Evolutionary conservation across 2,329 filamentous ascomycete genomes (phyloP).

Genomic region (Fusarium xyrophilum): DNA sequence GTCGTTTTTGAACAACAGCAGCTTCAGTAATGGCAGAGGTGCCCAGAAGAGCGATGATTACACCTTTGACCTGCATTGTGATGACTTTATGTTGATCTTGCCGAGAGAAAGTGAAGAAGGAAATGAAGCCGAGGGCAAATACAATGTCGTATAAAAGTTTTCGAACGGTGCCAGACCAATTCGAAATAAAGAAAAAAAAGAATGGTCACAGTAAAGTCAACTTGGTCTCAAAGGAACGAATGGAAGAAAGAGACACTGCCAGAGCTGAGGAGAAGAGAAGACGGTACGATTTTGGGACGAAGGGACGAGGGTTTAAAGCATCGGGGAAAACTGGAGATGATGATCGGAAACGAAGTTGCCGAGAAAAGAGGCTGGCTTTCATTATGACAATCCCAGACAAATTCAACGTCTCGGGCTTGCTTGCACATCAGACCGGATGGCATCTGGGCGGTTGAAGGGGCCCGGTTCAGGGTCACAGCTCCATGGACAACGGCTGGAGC

Average conservation of each 20-base stretch:
- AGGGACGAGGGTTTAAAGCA: slow-evolving; percentile 44
- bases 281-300: slow-evolving; percentile 42
- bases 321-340: slow-evolving; percentile 44
- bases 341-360: slow-evolving; percentile 45
- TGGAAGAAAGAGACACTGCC: slow-evolving; percentile 57
- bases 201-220: slow-evolving; percentile 50
- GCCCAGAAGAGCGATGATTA: slow-evolving; percentile 58
- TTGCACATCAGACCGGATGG: slow-evolving; percentile 45
- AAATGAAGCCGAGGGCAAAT: slow-evolving; percentile 17
- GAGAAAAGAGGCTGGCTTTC: slow-evolving; percentile 46
- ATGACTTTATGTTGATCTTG: slow-evolving; percentile 28
- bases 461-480: slow-evolving; percentile 21
- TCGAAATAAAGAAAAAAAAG: slow-evolving; percentile 52
- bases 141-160: slow-evolving; percentile 25
- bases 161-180: slow-evolving; percentile 59
- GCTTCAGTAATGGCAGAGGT: slow-evolving; percentile 55
- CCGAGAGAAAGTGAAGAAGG: slow-evolving; percentile 27
- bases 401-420: slow-evolving; percentile 34
- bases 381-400: slow-evolving; percentile 46
- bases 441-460: slow-evolving; percentile 39
- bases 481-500: slow-evolving; percentile 20
- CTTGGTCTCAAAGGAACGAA: slow-evolving; percentile 53
- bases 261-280: slow-evolving; percentile 53
- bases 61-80: slow-evolving; percentile 62
- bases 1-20: slow-evolving; percentile 50